Conservation (phyloP, 2,329 filamentous ascomycete genomes). For the Alternaria burnsii region DNA sequence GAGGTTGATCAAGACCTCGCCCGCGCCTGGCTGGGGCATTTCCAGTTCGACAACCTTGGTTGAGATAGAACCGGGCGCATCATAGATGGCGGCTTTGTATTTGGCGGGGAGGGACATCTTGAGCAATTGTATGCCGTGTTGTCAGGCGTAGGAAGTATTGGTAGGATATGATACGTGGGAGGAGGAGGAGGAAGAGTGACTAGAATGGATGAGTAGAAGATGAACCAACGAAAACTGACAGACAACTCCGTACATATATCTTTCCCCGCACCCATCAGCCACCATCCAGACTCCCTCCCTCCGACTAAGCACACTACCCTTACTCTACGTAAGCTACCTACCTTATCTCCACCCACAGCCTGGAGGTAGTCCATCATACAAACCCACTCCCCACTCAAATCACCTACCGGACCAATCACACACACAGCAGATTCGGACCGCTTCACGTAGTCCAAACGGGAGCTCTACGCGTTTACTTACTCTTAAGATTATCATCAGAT, state of each 20-base stretch:
- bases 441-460: background rate
- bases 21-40: conserved; percentile 69
- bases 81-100: conserved; percentile 71
- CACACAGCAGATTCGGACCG: background rate
- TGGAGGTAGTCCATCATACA: background rate
- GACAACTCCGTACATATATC: background rate
- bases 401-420: background rate
- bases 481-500: background rate
- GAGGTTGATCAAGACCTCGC: conserved; percentile 69
- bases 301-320: background rate
- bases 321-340: background rate
- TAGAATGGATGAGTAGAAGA: background rate
- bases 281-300: background rate
- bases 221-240: background rate
- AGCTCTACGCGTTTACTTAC: background rate
- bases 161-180: background rate
- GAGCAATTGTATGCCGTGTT: background rate
- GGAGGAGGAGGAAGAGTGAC: background rate
- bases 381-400: background rate
- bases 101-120: conserved; percentile 58
- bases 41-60: conserved; percentile 71
- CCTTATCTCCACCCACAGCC: background rate
- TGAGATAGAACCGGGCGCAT: conserved; percentile 70
- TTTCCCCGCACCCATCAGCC: background rate
- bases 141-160: background rate